phyloP scores from a whole-genome alignment of 2,329 filamentous ascomycete species.

The Botrytis sinoallii region DNA sequence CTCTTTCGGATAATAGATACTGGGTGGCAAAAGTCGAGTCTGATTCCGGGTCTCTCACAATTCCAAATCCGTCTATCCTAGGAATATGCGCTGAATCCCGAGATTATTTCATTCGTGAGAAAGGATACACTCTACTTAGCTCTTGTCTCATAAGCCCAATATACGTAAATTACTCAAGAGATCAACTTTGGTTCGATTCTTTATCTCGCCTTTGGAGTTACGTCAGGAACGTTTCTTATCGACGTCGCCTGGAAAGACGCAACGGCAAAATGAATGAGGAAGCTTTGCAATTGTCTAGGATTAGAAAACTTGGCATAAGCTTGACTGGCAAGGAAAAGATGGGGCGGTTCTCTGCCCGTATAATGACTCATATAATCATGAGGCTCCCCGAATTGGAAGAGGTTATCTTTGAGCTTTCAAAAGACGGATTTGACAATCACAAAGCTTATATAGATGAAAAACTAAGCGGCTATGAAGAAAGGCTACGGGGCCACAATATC shows the following conservation, averaged over 20 bases:
- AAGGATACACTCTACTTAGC: background rate
- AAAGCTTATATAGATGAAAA: background rate
- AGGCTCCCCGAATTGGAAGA: background rate
- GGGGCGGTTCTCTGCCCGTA: background rate
- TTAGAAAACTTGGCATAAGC: background rate
- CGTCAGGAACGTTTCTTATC: background rate
- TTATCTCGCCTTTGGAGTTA: background rate
- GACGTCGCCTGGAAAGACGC: background rate
- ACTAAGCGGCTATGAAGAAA: background rate
- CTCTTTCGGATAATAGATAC: background rate
- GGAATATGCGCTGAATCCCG: background rate
- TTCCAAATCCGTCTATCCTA: background rate
- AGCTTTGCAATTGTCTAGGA: background rate
- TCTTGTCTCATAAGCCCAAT: background rate
- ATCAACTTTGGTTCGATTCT: background rate
- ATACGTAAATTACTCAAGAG: background rate
- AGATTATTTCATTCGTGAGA: background rate
- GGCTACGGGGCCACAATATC: accelerated
- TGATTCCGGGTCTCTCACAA: background rate
- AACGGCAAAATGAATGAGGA: background rate
- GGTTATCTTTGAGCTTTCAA: background rate
- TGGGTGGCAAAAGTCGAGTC: background rate
- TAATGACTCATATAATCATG: background rate
- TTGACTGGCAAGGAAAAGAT: background rate
- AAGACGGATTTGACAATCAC: background rate